Evolutionary conservation across 345 rosid genomes (phyloP).

Genomic region (Clarkia xantiana): DNA sequence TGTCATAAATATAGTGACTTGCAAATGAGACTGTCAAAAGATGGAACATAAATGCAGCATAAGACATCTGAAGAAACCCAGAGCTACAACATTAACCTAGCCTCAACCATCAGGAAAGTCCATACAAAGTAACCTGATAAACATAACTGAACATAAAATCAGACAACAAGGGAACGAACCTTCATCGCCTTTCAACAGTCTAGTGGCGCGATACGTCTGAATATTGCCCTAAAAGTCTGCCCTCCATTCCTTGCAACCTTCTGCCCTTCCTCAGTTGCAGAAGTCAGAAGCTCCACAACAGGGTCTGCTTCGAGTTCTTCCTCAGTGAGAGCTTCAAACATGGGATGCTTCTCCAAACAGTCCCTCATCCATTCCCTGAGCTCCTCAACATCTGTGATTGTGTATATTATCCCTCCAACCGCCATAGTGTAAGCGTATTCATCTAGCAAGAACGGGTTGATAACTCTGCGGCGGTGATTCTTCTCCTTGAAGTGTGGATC

Average conservation of each 20-base stretch:
- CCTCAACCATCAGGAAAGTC: too few relatives aligned
- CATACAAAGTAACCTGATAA: not conserved
- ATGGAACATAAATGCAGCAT: too few relatives aligned
- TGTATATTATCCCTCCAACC: conserved; percentile 30
- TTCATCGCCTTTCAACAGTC: conserved; percentile 1
- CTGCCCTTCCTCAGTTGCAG: conserved; percentile 41
- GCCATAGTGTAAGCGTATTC: conserved; percentile 31
- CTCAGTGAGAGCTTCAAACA: conserved; percentile 22
- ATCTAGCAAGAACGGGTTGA: conserved; percentile 31
- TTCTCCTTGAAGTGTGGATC: conserved; percentile 45
- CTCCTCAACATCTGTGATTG: conserved; percentile 41
- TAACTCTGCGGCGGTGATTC: conserved; percentile 35
- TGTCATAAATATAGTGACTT: too few relatives aligned
- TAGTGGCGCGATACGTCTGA: conserved; percentile 21
- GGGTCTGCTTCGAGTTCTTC: conserved; percentile 32
- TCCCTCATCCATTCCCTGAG: conserved; percentile 39
- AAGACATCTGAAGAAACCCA: too few relatives aligned
- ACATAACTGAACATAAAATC: not conserved
- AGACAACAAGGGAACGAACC: not conserved
- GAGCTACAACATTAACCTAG: too few relatives aligned
- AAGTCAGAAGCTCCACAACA: conserved; percentile 20
- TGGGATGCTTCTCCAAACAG: conserved; percentile 32
- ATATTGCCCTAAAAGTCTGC: conserved; percentile 29
- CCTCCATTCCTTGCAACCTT: conserved; percentile 42
- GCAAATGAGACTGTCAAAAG: too few relatives aligned